These are phyloP conservation scores for Blastocystis sp. DNA, from an alignment of 352 stramenopile species.

Conservation along the genomic window DNA sequence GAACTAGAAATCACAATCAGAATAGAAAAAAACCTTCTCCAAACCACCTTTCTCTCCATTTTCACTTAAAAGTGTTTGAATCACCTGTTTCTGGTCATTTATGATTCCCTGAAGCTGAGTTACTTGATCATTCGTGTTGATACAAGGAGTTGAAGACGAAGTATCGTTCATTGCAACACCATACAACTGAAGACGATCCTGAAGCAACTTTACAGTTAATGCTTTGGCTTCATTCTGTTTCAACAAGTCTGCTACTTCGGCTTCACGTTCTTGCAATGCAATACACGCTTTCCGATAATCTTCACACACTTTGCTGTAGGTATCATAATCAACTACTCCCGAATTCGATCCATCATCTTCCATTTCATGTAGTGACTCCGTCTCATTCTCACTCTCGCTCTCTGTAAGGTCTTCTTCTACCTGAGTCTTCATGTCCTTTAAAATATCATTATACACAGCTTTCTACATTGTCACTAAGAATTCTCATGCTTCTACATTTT, in stretches of 20 bases:
- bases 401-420: neutral
- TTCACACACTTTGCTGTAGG: conserved; percentile 24
- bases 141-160: neutral
- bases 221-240: conserved; percentile 55
- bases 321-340: conserved; percentile 50
- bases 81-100: conserved; percentile 50
- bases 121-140: neutral
- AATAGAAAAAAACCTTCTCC: neutral
- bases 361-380: neutral
- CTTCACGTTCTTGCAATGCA: conserved; percentile 35
- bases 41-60: conserved; percentile 7
- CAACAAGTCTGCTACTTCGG: conserved; percentile 12
- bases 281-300: conserved; percentile 43
- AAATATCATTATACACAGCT: neutral
- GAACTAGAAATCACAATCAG: neutral
- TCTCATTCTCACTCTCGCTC: neutral
- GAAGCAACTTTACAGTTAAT: conserved; percentile 43
- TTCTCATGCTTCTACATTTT: no score
- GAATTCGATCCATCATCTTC: neutral
- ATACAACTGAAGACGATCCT: conserved; percentile 14
- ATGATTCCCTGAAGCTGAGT: conserved; percentile 8
- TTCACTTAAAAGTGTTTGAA: neutral
- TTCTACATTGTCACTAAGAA: neutral
- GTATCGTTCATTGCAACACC: neutral
- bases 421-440: neutral